A percentile compares a stretch with the other conserved stretches of the same genome.
Conservation (phyloP, 2,329 filamentous ascomycete species). For the Apiospora malaysiana region DNA sequence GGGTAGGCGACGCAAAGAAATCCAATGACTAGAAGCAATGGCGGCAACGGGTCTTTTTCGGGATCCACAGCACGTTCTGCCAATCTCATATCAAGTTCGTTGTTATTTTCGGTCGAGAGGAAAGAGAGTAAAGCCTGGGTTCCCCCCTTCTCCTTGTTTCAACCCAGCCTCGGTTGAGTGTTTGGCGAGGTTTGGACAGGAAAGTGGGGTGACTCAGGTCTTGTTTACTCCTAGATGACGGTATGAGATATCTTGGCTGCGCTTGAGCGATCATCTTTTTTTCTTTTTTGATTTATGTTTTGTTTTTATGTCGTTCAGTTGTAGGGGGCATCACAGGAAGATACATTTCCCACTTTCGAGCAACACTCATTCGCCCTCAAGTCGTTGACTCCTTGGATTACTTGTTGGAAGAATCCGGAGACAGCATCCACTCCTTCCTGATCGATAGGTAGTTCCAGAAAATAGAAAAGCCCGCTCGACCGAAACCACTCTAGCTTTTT, state of each 20-base stretch:
- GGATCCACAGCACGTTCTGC: neutral
- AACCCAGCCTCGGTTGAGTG: slow-evolving; percentile 1
- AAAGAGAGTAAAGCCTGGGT: neutral
- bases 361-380: neutral
- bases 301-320: neutral
- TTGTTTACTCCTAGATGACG: neutral
- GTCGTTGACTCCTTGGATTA: neutral
- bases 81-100: neutral
- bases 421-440: neutral
- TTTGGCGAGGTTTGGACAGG: neutral
- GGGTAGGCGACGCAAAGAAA: too few species aligned
- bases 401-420: neutral
- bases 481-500: neutral
- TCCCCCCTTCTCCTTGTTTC: neutral
- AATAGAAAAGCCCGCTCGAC: slow-evolving; percentile 7
- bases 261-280: slow-evolving; percentile 3
- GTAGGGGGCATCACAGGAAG: neutral
- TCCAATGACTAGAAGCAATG: too few species aligned
- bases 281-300: too few species aligned
- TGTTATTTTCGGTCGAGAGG: neutral
- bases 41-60: too few species aligned
- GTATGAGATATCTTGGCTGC: neutral
- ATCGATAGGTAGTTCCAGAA: neutral
- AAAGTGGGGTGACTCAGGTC: neutral
- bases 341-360: neutral